phyloP scores from a whole-genome alignment of 306 rosid genomes.

The Mucuna pruriens region DNA sequence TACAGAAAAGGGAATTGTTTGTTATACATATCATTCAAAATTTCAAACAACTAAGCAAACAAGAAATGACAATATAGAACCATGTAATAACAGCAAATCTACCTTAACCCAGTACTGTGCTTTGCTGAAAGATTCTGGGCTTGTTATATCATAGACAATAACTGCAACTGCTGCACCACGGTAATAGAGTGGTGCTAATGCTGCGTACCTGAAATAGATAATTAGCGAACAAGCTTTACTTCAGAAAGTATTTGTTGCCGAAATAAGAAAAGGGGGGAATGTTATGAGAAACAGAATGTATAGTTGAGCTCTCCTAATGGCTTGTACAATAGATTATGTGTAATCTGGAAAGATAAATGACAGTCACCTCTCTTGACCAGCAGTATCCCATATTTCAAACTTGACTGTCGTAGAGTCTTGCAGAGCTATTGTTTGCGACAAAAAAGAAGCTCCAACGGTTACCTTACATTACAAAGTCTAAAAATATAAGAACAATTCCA shows the following conservation, averaged over 20 bases:
- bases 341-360: slow-evolving; percentile 18
- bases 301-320: background rate
- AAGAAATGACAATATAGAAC: slow-evolving; percentile 29
- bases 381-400: slow-evolving; percentile 99
- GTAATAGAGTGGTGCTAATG: slow-evolving; percentile 94
- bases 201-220: slow-evolving; percentile 78
- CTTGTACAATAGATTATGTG: background rate
- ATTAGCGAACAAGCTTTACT: slow-evolving; percentile 31
- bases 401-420: slow-evolving; percentile 99
- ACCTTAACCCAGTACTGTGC: slow-evolving; percentile 99
- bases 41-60: background rate
- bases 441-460: slow-evolving; percentile 98
- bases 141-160: slow-evolving; percentile 94
- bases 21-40: slow-evolving; percentile 7
- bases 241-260: slow-evolving; percentile 26
- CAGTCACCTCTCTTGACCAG: slow-evolving; percentile 96
- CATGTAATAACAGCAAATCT: slow-evolving; percentile 31
- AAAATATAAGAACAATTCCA: slow-evolving; percentile 28
- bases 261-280: slow-evolving; percentile 10
- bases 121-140: slow-evolving; percentile 89
- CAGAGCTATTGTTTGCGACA: slow-evolving; percentile 96
- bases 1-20: background rate
- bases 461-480: slow-evolving; percentile 68
- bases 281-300: background rate
- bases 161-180: slow-evolving; percentile 98